Evolutionary conservation across 768 basidiomycete species (phyloP), one percentile per base, ranked within the genome.

Genomic region (Lactarius indigo): DNA sequence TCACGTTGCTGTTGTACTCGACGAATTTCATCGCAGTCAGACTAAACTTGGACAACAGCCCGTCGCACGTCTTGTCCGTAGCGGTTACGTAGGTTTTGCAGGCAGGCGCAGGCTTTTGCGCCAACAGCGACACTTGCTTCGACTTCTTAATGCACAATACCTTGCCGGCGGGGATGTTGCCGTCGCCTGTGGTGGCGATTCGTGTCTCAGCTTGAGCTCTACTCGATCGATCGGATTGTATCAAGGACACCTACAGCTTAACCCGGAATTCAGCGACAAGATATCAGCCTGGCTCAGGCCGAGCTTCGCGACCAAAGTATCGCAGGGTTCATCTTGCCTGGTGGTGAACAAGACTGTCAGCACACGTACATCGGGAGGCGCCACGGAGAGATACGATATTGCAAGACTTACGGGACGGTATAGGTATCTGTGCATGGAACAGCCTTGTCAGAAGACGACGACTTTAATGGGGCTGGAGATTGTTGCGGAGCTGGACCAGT

Each of bases 81-180:
- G 69, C 66, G 3, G 62, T 69, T 1, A 3, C 42, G 30, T 69
- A 64, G 26, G 61, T 54, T 30, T 66, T 69, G 50, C 69, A 69
- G 3, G 2, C 3, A 5, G 69, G 62, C 44, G 33, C n/a, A n/a
- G n/a, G n/a, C n/a, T n/a, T n/a, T n/a, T n/a, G n/a, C n/a, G n/a
- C n/a, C n/a, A n/a, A n/a, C n/a, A n/a, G n/a, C n/a, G n/a, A n/a
- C n/a, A n/a, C n/a, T n/a, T n/a, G n/a, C n/a, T n/a, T n/a, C n/a
- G n/a, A n/a, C n/a, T 35, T 2, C 50, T 5, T 60, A 15, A 26
- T 9, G 62, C 66, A 68, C 20, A 68, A 0, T 17, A 0, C 1
- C 23, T 0, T 6, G 15, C 44, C 54, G 5, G 30, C 1, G 17
- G 37, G n/a, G 42, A 64, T 44, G 26, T 54, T 5, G 18, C 28